These are phyloP conservation scores for Magnolia kwangsiensis DNA, from an alignment of 164 flowering plant species.

Conservation along the genomic window DNA sequence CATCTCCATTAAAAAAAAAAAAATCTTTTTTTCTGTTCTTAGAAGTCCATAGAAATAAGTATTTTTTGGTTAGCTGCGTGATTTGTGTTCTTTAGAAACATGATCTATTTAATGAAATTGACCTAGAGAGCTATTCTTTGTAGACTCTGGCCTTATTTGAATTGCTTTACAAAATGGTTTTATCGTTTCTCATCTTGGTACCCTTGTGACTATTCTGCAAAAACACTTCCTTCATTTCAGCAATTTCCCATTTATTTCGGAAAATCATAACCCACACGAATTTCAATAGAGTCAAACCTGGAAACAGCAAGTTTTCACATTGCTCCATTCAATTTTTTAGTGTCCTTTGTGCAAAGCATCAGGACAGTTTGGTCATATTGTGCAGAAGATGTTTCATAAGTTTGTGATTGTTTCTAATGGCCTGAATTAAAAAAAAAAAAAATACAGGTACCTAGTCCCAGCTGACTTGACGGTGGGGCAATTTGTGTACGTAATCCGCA, in stretches of 20 bases:
- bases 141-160: too few relatives aligned
- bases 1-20: too few relatives aligned
- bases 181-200: background rate
- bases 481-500: slow-evolving; percentile 79
- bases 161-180: too few relatives aligned
- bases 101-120: too few relatives aligned
- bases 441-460: slow-evolving; percentile 75
- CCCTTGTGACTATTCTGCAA: background rate
- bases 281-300: background rate
- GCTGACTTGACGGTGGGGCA: slow-evolving; percentile 84
- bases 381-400: background rate
- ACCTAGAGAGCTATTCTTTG: too few relatives aligned
- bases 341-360: background rate
- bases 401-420: background rate
- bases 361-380: background rate
- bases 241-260: background rate
- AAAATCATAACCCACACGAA: background rate
- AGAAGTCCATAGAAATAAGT: too few relatives aligned
- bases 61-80: too few relatives aligned
- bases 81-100: too few relatives aligned
- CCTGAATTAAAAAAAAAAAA: background rate
- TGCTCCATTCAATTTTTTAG: background rate
- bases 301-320: background rate
- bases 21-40: too few relatives aligned
- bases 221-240: background rate